Evolutionary conservation across 495 filamentous ascomycete species (phyloP).

Genomic region (Lasiosphaeriaceae sp.): DNA sequence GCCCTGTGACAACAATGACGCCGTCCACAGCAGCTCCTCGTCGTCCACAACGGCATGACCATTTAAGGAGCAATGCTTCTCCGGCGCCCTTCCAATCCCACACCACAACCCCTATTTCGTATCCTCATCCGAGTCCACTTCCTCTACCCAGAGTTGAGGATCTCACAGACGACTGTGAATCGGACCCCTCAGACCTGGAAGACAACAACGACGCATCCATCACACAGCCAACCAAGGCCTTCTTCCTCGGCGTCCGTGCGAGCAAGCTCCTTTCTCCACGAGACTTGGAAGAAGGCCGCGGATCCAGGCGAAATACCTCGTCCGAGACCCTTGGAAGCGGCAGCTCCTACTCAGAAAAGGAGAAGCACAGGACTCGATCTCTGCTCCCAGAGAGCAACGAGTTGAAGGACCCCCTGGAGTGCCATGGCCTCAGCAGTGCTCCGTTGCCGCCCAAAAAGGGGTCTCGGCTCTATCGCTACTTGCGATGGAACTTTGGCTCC

Average conservation of each 20-base stretch:
- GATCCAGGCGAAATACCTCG: neutral
- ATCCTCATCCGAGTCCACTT: neutral
- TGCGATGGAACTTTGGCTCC: conserved; percentile 33
- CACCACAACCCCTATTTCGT: neutral
- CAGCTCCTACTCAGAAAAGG: neutral
- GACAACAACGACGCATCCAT: conserved; percentile 12
- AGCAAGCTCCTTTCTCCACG: conserved; percentile 7
- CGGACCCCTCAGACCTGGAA: conserved; percentile 1
- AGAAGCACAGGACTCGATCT: neutral
- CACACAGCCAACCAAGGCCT: conserved; percentile 15
- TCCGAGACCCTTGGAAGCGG: neutral
- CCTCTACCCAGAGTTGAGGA: conserved; percentile 13
- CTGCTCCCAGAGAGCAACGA: conserved; percentile 1
- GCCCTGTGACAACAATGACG: too few relatives aligned
- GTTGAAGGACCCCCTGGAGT: conserved; percentile 6
- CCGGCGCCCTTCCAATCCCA: neutral
- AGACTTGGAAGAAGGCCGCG: conserved; percentile 12
- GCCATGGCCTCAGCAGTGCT: conserved; percentile 10
- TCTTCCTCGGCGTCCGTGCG: conserved; percentile 14
- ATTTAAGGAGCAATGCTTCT: neutral
- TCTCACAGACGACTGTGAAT: conserved; percentile 17
- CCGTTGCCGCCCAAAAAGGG: conserved; percentile 29
- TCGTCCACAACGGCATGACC: too few relatives aligned
- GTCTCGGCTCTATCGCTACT: conserved; percentile 25
- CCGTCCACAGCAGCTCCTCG: too few relatives aligned